Percentiles rank a stretch among this genome's conserved stretches.
Evolutionary conservation across 108 stramenopile genomes (phyloP).

Genomic region (Epipyxis sp.): DNA sequence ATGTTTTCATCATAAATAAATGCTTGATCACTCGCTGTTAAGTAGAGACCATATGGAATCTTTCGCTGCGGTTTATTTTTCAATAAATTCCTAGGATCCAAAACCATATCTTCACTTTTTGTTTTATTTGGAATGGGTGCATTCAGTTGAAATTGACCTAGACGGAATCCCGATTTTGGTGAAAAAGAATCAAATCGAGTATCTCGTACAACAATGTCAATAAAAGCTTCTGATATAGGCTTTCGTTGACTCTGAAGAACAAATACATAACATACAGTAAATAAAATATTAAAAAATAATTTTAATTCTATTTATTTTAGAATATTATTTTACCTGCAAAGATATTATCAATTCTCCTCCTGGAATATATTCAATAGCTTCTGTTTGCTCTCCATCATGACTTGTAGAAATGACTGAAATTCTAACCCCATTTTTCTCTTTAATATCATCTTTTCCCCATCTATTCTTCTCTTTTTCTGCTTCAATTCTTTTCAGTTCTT

Average conservation of each 20-base stretch:
- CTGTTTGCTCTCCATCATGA: background rate
- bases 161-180: background rate
- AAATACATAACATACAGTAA: no score
- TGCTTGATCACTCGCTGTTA: no score
- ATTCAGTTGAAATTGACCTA: slow-evolving; percentile 9
- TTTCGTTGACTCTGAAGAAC: background rate
- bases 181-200: background rate
- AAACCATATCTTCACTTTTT: background rate
- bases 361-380: slow-evolving; percentile 22
- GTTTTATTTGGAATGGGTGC: background rate
- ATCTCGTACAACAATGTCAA: background rate
- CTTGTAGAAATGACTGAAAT: background rate
- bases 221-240: slow-evolving; percentile 4
- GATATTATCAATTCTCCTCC: background rate
- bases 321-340: background rate
- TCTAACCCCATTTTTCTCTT: slow-evolving; percentile 8
- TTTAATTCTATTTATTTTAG: no score
- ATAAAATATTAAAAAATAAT: no score
- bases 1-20: background rate
- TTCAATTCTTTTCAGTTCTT: background rate
- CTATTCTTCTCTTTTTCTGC: background rate
- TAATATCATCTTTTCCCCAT: background rate
- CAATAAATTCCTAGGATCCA: background rate
- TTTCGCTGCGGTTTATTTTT: no score
- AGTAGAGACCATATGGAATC: no score